Conservation (phyloP, 140 eudicot genomes). For the Flaveria floridana region DNA sequence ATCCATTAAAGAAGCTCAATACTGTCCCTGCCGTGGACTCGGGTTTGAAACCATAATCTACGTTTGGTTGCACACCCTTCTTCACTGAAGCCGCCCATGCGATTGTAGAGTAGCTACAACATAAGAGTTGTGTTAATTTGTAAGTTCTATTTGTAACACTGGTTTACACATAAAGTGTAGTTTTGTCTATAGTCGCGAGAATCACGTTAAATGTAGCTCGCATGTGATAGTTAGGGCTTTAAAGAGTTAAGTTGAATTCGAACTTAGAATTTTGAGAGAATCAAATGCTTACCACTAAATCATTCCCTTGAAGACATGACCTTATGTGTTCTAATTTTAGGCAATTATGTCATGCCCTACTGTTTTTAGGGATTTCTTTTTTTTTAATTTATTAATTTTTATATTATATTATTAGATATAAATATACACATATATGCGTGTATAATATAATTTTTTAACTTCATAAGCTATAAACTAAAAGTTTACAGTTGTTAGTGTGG, state of each 20-base stretch:
- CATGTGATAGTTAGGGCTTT: too few species aligned
- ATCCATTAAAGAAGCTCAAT: conserved; percentile 62
- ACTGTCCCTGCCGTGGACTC: conserved; percentile 41
- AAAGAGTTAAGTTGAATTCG: neutral
- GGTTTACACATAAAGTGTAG: neutral
- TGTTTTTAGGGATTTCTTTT: too few species aligned
- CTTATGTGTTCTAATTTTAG: too few species aligned
- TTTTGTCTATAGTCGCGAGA: too few species aligned
- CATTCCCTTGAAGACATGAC: neutral
- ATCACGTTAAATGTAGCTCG: too few species aligned
- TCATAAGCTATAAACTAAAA: neutral
- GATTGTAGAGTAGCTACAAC: conserved; percentile 68
- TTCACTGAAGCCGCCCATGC: conserved; percentile 66
- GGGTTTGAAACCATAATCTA: conserved; percentile 47
- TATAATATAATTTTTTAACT: too few species aligned
- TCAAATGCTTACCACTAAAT: neutral
- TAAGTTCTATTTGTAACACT: too few species aligned
- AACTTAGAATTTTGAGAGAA: neutral
- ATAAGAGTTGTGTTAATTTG: neutral
- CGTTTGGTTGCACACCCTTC: conserved; percentile 63
- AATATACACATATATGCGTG: too few species aligned
- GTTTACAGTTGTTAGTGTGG: neutral
- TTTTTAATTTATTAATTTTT: too few species aligned
- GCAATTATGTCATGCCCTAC: too few species aligned
- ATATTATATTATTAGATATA: too few species aligned